phyloP scores from a whole-genome alignment of 306 rosid genomes.

The Carpinus fangiana region DNA sequence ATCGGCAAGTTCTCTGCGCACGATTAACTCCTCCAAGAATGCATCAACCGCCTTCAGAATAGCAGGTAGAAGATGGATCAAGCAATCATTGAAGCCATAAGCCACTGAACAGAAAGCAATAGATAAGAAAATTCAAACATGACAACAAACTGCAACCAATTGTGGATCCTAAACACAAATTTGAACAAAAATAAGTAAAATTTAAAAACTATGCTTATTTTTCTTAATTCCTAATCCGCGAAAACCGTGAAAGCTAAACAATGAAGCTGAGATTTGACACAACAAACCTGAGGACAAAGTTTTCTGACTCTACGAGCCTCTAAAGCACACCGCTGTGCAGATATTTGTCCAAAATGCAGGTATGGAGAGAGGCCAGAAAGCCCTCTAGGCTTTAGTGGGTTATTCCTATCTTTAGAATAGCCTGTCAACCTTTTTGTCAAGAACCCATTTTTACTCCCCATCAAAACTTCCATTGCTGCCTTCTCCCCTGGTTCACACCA shows the following conservation, averaged over 20 bases:
- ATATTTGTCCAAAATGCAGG: constrained; percentile 91
- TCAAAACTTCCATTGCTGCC: constrained; percentile 79
- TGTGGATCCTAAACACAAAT: neutral
- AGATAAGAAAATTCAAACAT: neutral
- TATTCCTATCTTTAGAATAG: constrained; percentile 65
- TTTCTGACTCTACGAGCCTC: constrained; percentile 63
- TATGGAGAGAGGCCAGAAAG: constrained; percentile 93
- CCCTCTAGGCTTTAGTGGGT: constrained; percentile 70
- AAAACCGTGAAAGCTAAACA: neutral
- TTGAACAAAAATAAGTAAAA: neutral
- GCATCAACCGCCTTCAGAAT: constrained; percentile 69
- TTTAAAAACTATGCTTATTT: neutral
- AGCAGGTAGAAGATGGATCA: constrained; percentile 25
- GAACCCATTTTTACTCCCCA: constrained; percentile 80
- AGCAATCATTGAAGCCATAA: constrained; percentile 6
- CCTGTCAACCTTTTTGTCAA: constrained; percentile 77
- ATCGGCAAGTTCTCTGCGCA: constrained; percentile 89
- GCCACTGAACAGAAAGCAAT: constrained; percentile 12
- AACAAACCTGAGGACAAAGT: constrained; percentile 62
- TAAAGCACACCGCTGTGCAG: constrained; percentile 91
- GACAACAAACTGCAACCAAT: neutral
- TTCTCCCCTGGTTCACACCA: constrained; percentile 90
- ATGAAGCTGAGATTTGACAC: constrained; percentile 1
- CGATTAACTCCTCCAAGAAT: constrained; percentile 85
- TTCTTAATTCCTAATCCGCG: neutral